These are phyloP conservation scores for Talaromyces rugulosus DNA, from an alignment of 2,329 filamentous ascomycete species.

Conservation along the genomic window DNA sequence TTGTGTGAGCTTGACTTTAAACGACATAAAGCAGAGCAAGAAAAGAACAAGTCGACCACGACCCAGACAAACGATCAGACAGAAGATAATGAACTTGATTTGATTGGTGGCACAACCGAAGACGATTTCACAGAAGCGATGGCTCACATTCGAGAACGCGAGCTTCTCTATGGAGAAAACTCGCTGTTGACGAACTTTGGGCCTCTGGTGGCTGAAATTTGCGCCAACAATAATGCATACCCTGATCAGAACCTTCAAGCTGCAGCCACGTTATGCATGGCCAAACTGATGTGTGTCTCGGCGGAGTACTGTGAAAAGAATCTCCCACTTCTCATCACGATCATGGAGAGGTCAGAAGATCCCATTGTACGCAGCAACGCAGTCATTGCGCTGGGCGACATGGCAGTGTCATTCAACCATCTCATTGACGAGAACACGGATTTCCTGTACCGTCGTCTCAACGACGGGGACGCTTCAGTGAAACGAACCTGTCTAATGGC, in stretches of 20 bases:
- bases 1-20: slow-evolving; percentile 98
- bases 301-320: slow-evolving; percentile 94
- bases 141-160: slow-evolving; percentile 76
- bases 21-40: slow-evolving; percentile 66
- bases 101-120: slow-evolving; percentile 94
- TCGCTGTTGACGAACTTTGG: slow-evolving; percentile 89
- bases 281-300: slow-evolving; percentile 98
- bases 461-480: slow-evolving; percentile 81
- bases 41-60: slow-evolving; percentile 45
- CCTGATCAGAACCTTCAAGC: slow-evolving; percentile 86
- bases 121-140: slow-evolving; percentile 89
- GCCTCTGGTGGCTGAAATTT: slow-evolving; percentile 86
- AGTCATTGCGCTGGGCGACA: slow-evolving; percentile 93
- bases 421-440: slow-evolving; percentile 99
- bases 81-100: slow-evolving; percentile 84
- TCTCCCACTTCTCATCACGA: slow-evolving; percentile 89
- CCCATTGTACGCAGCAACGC: slow-evolving; percentile 93
- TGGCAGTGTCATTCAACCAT: slow-evolving; percentile 99
- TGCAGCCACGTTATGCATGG: slow-evolving; percentile 87
- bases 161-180: slow-evolving; percentile 75
- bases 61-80: slow-evolving; percentile 51
- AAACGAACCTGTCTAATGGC: slow-evolving; percentile 99
- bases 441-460: slow-evolving; percentile 89
- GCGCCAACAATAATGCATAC: slow-evolving; percentile 89
- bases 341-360: slow-evolving; percentile 90